Conservation (phyloP, 108 stramenopile genomes). For the Craspedostauros australis region DNA sequence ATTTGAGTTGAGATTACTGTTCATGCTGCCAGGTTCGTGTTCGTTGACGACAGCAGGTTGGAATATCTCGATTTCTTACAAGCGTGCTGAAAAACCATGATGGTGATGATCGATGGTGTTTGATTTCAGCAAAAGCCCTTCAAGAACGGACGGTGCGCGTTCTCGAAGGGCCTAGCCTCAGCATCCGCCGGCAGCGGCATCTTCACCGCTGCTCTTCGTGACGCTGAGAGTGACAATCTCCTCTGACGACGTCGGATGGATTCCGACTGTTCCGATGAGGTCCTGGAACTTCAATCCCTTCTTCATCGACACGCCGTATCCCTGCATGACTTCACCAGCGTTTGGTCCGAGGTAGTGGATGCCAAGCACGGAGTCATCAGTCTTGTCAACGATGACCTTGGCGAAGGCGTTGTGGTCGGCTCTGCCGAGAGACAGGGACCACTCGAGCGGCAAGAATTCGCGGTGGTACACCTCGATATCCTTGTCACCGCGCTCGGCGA, state of each 20-base stretch:
- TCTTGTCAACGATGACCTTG: conserved; percentile 87
- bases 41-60: no score
- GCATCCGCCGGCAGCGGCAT: conserved; percentile 91
- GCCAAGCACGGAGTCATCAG: conserved; percentile 78
- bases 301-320: conserved; percentile 90
- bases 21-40: no score
- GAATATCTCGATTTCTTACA: no score
- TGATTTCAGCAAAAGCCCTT: no score
- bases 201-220: conserved; percentile 87
- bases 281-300: conserved; percentile 77
- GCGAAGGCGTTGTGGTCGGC: conserved; percentile 61
- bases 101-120: no score
- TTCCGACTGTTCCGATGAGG: conserved; percentile 89
- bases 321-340: conserved; percentile 97
- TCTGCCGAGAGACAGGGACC: conserved; percentile 78
- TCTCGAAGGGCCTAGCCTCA: conserved; percentile 97
- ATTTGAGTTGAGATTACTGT: no score
- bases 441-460: conserved; percentile 92
- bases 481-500: conserved; percentile 67
- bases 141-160: conserved; percentile 9
- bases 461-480: conserved; percentile 90
- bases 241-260: conserved; percentile 95
- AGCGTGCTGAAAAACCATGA: no score
- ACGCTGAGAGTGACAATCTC: conserved; percentile 82
- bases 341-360: conserved; percentile 96